Evolutionary conservation across 345 rosid genomes (phyloP).

Genomic region (Eucalyptus cladocalyx): DNA sequence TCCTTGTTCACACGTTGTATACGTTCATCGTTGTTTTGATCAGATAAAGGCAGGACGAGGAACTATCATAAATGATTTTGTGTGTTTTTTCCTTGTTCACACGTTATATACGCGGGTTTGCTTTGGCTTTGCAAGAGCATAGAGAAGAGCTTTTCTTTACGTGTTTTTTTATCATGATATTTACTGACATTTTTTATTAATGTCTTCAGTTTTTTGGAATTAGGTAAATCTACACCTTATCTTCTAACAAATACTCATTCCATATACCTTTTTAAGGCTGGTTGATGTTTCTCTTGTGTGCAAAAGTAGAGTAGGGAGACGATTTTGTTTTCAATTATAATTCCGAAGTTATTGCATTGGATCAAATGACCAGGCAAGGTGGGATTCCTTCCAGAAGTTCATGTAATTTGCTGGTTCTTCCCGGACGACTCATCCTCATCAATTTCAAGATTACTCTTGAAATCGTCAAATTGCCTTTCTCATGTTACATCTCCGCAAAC

Average conservation of each 20-base stretch:
- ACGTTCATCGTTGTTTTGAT: neutral
- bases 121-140: neutral
- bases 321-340: neutral
- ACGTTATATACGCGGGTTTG: neutral
- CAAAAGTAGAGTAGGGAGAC: neutral
- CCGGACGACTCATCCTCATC: neutral
- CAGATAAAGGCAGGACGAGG: neutral
- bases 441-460: neutral
- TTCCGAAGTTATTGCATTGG: neutral
- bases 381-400: neutral
- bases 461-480: neutral
- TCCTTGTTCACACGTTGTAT: neutral
- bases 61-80: neutral
- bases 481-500: neutral
- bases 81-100: neutral
- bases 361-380: neutral
- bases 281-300: neutral
- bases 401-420: neutral
- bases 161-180: conserved; percentile 33
- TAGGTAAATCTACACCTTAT: conserved; percentile 12
- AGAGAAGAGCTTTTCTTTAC: neutral
- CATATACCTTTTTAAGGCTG: neutral
- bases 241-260: neutral
- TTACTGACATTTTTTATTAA: neutral
- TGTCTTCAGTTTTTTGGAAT: neutral